phyloP scores from a whole-genome alignment of 176 grass and related monocot genomes.

The Oryza punctata region DNA sequence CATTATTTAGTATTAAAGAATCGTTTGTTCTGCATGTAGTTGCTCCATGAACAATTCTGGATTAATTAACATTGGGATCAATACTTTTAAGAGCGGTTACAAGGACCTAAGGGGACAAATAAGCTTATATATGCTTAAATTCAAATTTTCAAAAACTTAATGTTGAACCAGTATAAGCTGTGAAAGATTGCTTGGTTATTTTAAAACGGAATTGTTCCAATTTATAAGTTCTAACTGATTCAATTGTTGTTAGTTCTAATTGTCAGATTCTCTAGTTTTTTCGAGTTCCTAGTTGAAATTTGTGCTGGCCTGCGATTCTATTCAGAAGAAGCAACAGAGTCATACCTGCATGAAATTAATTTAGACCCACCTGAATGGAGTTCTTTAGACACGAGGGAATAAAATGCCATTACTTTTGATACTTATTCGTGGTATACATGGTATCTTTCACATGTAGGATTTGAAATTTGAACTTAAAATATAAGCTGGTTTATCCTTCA shows the following conservation, averaged over 20 bases:
- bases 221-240: not conserved
- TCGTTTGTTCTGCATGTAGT: not conserved
- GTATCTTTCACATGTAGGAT: not conserved
- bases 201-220: not conserved
- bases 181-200: not conserved
- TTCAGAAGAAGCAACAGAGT: not conserved
- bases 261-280: not conserved
- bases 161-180: not conserved
- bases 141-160: not conserved
- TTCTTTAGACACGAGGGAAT: not conserved
- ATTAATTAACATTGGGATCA: not conserved
- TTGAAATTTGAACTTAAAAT: not conserved
- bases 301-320: not conserved
- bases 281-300: not conserved
- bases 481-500: not conserved
- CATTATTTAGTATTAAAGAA: slow-evolving; percentile 5
- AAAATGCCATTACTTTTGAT: not conserved
- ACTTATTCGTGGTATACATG: slow-evolving; percentile 2
- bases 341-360: slow-evolving; percentile 1
- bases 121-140: not conserved
- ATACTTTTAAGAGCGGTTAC: not conserved
- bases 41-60: not conserved
- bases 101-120: not conserved
- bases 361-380: not conserved
- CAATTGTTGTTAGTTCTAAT: not conserved